Evolutionary conservation across 371 early-diverging fungal genomes (phyloP).

Genomic region (Mortierella sp.): DNA sequence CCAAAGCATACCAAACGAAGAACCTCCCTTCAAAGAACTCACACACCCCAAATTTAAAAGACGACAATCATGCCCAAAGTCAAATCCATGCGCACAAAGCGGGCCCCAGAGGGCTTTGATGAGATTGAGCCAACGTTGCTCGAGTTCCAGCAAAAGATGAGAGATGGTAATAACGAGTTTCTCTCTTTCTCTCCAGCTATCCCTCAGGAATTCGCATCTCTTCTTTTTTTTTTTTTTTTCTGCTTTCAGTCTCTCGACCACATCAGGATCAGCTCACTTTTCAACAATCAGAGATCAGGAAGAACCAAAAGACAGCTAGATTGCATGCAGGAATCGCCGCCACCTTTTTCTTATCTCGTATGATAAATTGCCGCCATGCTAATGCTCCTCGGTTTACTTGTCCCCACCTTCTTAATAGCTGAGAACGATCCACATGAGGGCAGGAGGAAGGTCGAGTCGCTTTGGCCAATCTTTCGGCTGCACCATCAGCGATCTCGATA

Average conservation of each 20-base stretch:
- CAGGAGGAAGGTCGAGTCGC: constrained; percentile 91
- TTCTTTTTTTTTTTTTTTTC: constrained; percentile 6
- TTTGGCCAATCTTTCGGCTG: constrained; percentile 97
- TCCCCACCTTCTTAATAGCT: constrained; percentile 63
- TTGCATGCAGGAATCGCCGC: not conserved
- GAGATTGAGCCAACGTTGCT: constrained; percentile 93
- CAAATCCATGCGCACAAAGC: constrained; percentile 77
- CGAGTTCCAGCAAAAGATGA: constrained; percentile 94
- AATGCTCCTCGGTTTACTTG: not conserved
- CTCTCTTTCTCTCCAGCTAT: not conserved
- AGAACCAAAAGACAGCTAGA: not conserved
- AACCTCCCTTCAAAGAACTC: not conserved
- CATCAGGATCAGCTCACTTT: not conserved
- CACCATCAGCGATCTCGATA: constrained; percentile 98
- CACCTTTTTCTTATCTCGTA: constrained; percentile 7
- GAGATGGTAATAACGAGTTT: constrained; percentile 81
- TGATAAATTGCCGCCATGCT: not conserved
- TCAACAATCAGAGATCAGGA: not conserved
- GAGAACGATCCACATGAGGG: constrained; percentile 97
- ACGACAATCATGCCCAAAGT: constrained; percentile 78
- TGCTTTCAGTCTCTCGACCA: constrained; percentile 4
- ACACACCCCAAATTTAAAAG: not conserved
- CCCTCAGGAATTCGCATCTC: constrained; percentile 8
- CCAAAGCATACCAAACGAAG: not conserved
- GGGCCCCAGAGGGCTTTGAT: constrained; percentile 95